Base-by-base conservation (phyloP, 441 rosid genomes). In the Gossypium trilobum region DNA sequence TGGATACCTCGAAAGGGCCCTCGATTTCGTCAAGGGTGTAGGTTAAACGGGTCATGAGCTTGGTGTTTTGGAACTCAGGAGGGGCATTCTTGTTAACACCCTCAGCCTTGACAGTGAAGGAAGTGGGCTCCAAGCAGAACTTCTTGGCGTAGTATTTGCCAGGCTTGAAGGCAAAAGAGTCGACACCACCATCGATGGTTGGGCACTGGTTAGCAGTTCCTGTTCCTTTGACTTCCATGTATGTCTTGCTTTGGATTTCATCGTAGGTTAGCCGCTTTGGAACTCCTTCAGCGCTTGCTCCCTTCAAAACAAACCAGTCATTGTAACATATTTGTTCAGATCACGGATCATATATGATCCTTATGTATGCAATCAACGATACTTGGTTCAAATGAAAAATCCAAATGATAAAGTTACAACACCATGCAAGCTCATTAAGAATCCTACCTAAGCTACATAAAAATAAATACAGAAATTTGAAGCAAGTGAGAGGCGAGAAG, bases 201-300 rank as follows among this genome's bases (percentile, higher is more conserved):
- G 95, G 96, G 88, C 95, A 92, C 20, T 92, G 95, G 82, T 92
- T 92, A 0, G 95, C 97, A 0, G 97, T 92, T 68, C 96, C 96
- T 0, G 91, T 84, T 5, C 97, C 97, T 68, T 92, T 92, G 17
- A 90, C 96, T 83, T 87, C 97, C 84, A 85, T 23, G 84, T 89
- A 92, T 11, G 97, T 92, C 81, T 85, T 89, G 85, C 94, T 89
- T 80, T 90, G 96, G 76, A 89, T 87, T 81, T 90, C 96, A 8
- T 90, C 91, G 20, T 39, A 90, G 57, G 96, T 92, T 70, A 92
- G 85, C 84, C 97, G 89, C 87, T 88, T 89, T 9, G 91, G 91
- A 6, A 71, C 86, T 65, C 93, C 89, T 73, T 93, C 97, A 50
- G 96, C 96, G 19, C 82, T 68, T 11, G 96, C 96, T 48, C 95